Conservation (phyloP, 2,329 filamentous ascomycete species). For the Aaosphaeria pasadenensis region DNA sequence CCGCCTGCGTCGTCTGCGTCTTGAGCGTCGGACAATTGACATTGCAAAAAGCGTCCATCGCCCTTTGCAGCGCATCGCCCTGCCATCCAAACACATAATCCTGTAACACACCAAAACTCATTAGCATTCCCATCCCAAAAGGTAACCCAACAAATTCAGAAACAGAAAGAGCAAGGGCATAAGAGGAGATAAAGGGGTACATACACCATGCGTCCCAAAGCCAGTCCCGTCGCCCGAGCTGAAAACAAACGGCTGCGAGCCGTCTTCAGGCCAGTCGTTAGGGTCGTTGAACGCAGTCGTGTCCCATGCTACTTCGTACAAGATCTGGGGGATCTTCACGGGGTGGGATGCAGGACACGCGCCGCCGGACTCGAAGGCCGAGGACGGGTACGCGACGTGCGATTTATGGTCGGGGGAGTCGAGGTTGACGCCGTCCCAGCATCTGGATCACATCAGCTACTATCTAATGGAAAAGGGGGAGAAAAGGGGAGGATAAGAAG, state of each 20-base stretch:
- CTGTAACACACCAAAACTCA: neutral
- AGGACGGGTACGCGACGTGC: constrained; percentile 37
- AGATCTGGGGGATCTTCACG: constrained; percentile 12
- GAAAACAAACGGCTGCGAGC: constrained; percentile 15
- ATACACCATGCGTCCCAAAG: constrained; percentile 9
- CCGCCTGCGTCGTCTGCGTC: constrained; percentile 10
- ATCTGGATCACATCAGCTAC: neutral
- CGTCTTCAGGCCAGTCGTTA: constrained; percentile 13
- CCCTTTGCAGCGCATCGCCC: constrained; percentile 10
- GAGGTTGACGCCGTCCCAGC: constrained; percentile 47
- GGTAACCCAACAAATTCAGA: too few species aligned
- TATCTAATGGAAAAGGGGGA: too few species aligned
- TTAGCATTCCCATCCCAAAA: too few species aligned
- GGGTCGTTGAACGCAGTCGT: constrained; percentile 12
- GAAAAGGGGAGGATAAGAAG: too few species aligned
- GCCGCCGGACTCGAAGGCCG: constrained; percentile 10
- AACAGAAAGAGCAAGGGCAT: neutral
- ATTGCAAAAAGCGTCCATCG: constrained; percentile 10
- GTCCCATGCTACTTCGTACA: constrained; percentile 16
- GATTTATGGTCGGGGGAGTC: constrained; percentile 54
- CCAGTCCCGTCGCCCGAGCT: constrained; percentile 11
- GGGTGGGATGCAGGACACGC: constrained; percentile 11
- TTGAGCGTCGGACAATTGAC: constrained; percentile 10
- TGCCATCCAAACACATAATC: constrained; percentile 13
- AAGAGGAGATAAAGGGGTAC: neutral